Evolutionary conservation across 1,284 basidiomycete species (phyloP).

Genomic region (Xerocomus tenax): DNA sequence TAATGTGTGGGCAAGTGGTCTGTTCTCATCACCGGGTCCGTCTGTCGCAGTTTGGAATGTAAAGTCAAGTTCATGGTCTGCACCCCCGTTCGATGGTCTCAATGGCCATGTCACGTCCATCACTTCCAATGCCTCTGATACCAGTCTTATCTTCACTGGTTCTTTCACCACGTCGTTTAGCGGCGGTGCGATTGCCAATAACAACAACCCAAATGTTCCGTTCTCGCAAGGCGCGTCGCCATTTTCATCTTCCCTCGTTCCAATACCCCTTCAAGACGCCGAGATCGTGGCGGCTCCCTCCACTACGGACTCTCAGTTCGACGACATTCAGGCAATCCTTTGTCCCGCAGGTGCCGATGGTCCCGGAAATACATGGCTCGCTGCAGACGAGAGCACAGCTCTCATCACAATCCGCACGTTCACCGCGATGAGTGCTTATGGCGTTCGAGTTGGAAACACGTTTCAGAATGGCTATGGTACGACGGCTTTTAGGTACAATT

Average conservation of each 20-base stretch:
- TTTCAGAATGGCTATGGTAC: slow-evolving; percentile 75
- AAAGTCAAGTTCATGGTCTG: slow-evolving; percentile 58
- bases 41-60: slow-evolving; percentile 77
- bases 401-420: slow-evolving; percentile 72
- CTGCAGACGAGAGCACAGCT: slow-evolving; percentile 59
- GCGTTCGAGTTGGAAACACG: slow-evolving; percentile 86
- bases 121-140: slow-evolving; percentile 59
- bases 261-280: slow-evolving; percentile 65
- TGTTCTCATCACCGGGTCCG: slow-evolving; percentile 62
- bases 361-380: slow-evolving; percentile 77
- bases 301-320: slow-evolving; percentile 55
- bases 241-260: slow-evolving; percentile 85
- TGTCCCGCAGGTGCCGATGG: slow-evolving; percentile 80
- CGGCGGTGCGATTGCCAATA: slow-evolving; percentile 51
- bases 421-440: slow-evolving; percentile 62
- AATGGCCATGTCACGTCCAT: slow-evolving; percentile 69
- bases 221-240: slow-evolving; percentile 72
- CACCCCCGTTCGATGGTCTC: slow-evolving; percentile 77
- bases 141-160: slow-evolving; percentile 80
- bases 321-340: slow-evolving; percentile 65
- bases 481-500: slow-evolving; percentile 69
- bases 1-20: slow-evolving; percentile 81
- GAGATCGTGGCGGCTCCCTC: slow-evolving; percentile 68
- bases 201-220: slow-evolving; percentile 68
- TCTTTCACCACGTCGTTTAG: slow-evolving; percentile 72